Evolutionary conservation across 306 rosid genomes (phyloP).

Genomic region (peach (Prunus persica)): Prunus_persica_NCBIv2 NC_034009.1:12571001-12571500

Average conservation of each 20-base stretch:
- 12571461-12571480: too few relatives aligned
- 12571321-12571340: conserved; percentile 63
- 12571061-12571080: background rate
- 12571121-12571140: background rate
- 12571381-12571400: background rate
- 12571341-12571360: conserved; percentile 37
- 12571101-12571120: background rate
- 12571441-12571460: too few relatives aligned
- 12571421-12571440: too few relatives aligned
- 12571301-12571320: conserved; percentile 98
- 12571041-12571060: background rate
- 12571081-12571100: background rate
- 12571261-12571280: conserved; percentile 20
- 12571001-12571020: background rate
- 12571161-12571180: too few relatives aligned
- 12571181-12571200: background rate
- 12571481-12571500: too few relatives aligned
- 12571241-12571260: conserved; percentile 1
- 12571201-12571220: conserved; percentile 12
- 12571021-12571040: background rate
- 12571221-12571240: conserved; percentile 8
- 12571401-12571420: too few relatives aligned
- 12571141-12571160: too few relatives aligned
- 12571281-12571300: conserved; percentile 59
- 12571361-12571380: conserved; percentile 21